A percentile compares a stretch with the other conserved stretches of the same genome.
These are phyloP conservation scores for Pulchroboletus neoregius DNA, from an alignment of 1,284 basidiomycete species.

Conservation along the genomic window DNA sequence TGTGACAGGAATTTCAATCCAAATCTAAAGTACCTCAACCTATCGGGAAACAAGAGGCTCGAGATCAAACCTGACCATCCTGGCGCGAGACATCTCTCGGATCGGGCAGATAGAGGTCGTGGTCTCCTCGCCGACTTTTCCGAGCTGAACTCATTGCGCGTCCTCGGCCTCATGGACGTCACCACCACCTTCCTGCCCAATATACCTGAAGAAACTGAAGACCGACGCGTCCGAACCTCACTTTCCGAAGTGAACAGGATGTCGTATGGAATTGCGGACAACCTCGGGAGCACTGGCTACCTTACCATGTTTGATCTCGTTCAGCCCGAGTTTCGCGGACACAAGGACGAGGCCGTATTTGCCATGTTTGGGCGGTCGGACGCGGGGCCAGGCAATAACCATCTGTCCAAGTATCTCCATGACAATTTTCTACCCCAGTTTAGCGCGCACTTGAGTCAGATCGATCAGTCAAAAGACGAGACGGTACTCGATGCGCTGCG, in stretches of 20 bases:
- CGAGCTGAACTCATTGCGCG: slow-evolving; percentile 75
- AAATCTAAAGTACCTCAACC: slow-evolving; percentile 85
- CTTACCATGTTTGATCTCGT: slow-evolving; percentile 93
- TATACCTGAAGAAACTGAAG: slow-evolving; percentile 88
- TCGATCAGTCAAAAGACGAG: slow-evolving; percentile 39
- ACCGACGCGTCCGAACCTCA: slow-evolving; percentile 90
- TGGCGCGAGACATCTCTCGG: slow-evolving; percentile 20
- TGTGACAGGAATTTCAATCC: slow-evolving; percentile 91
- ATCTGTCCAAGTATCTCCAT: slow-evolving; percentile 74
- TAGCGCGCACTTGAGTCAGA: slow-evolving; percentile 50
- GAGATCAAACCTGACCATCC: slow-evolving; percentile 72
- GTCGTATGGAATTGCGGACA: slow-evolving; percentile 97
- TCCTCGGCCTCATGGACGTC: slow-evolving; percentile 97
- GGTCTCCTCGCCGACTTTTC: slow-evolving; percentile 79
- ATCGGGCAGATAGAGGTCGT: slow-evolving; percentile 21
- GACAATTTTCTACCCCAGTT: slow-evolving; percentile 74
- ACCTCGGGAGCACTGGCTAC: slow-evolving; percentile 75
- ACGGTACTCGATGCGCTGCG: slow-evolving; percentile 73
- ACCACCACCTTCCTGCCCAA: slow-evolving; percentile 78
- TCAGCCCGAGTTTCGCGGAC: slow-evolving; percentile 80
- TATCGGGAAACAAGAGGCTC: slow-evolving; percentile 86
- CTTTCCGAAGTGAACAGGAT: slow-evolving; percentile 88
- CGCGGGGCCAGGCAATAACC: slow-evolving; percentile 60
- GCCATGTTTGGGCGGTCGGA: slow-evolving; percentile 89
- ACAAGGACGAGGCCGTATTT: slow-evolving; percentile 84